Base-by-base conservation (phyloP, 768 basidiomycete species). In the Hysterangium stoloniferum region DNA sequence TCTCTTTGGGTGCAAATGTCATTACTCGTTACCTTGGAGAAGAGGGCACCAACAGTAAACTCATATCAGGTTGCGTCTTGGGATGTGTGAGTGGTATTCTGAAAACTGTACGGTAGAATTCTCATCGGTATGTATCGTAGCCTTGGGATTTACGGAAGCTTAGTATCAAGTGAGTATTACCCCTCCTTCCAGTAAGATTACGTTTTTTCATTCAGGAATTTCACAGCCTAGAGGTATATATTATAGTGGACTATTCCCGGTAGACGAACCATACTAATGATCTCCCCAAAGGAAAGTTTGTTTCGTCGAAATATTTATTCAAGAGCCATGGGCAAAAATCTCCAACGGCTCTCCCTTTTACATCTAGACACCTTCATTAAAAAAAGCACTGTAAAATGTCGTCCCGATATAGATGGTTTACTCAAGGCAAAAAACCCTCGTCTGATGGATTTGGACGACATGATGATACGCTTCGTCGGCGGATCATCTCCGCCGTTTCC, bases 1-100 rank as follows among this genome's bases (percentile, higher is more conserved):
- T 95, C 71, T 96, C 92, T 4, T 77, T 99, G 32, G 96, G 95
- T 36, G 87, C 93, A 36, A 91, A 89, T 62, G 86, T 97, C 31
- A 68, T 98, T 58, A 86, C 91, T 29, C 77, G 89, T 55, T 96
- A 96, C 64, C 68, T 94, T 45, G 91, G 86, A 4, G 85, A 95
- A 67, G 86, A 95, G 62, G 82, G 86, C 12, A 70, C 71, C 32
- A 59, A 69, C 19, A 77, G 79, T 59, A 76, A 84, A 53, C 64
- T 92, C 28, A 66, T 66, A 47, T 78, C 82, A 4, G 86, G 78
- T 27, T 84, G 82, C 66, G 78, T 75, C 15, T 68, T 92, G 15
- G 87, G 71, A 62, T 87, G 88, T 66, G 84, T 92, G 68, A 64
- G 84, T 72, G 38, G 49, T 20, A n/a, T 50, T 52, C 29, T 6